These are phyloP conservation scores for Chlorella ohadii DNA, from an alignment of 139 green algal species.

Conservation along the genomic window DNA sequence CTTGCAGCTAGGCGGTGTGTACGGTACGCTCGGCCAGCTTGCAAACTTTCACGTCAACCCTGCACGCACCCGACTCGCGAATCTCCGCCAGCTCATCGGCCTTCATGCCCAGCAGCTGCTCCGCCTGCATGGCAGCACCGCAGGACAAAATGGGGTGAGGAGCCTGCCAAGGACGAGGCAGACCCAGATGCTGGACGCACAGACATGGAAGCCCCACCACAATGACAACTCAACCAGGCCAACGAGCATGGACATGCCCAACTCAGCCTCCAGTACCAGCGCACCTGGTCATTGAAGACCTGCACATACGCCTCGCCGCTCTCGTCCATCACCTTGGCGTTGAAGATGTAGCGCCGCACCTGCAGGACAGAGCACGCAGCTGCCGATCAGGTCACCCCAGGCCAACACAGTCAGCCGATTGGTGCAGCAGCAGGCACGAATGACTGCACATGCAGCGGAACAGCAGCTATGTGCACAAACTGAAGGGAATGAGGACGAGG, in stretches of 20 bases:
- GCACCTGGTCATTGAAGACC: conserved; percentile 78
- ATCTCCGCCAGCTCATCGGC: conserved; percentile 65
- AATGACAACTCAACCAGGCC: too few relatives aligned
- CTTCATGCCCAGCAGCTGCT: conserved; percentile 50
- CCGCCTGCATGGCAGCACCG: conserved; percentile 6
- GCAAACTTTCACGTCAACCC: conserved; percentile 15
- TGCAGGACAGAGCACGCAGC: conserved; percentile 8
- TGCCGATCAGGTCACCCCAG: conserved; percentile 23
- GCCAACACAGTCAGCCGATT: background rate
- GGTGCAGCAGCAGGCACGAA: too few relatives aligned
- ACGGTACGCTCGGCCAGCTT: conserved; percentile 30
- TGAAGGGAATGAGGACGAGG: too few relatives aligned
- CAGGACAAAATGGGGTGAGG: too few relatives aligned
- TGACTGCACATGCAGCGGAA: too few relatives aligned
- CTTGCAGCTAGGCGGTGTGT: background rate
- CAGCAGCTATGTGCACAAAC: too few relatives aligned
- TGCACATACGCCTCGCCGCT: conserved; percentile 56
- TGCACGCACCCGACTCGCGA: conserved; percentile 33
- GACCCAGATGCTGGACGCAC: too few relatives aligned
- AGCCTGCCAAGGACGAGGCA: too few relatives aligned
- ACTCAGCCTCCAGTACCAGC: background rate
- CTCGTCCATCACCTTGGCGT: conserved; percentile 56
- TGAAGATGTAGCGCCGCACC: conserved; percentile 74
- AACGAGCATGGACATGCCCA: too few relatives aligned
- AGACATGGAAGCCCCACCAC: background rate